Base-by-base conservation (phyloP, 345 rosid genomes). In the Eucalyptus albens region DNA sequence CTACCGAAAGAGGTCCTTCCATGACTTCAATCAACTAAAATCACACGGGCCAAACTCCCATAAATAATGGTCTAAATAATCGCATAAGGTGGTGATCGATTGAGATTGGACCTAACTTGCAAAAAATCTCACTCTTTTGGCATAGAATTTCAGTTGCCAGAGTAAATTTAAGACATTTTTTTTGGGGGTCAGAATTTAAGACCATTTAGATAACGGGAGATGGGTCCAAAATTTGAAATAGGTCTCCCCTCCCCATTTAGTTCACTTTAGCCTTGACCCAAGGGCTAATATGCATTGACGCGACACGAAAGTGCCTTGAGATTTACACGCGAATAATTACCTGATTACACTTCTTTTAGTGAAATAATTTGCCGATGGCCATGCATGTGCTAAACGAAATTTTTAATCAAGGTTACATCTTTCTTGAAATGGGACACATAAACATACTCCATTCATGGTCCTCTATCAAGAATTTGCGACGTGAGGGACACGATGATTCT, bases 1-100 rank as follows among this genome's bases (percentile, higher is more conserved):
- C 4, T 29, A 62, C 16, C 0, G 4, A 27, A 62, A n/a, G 16
- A 62, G 15, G 16, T 62, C 31, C 17, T 62, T 62, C 59, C 59
- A 8, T 53, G 59, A 53, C 11, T 2, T 53, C 59, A 53, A 53
- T 19, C 10, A 21, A 53, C 26, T 53, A 53, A 53, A 0, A 0
- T 21, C 59, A 19, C 26, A 53, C 0, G 11, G 56, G 59, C 59
- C 26, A 53, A 8, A 53, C 59, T 53, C 59, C 59, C 59, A 53
- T 53, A 53, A 53, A 21, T 53, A 21, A 53, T 53, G 11, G 5
- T 53, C 59, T 21, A 53, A 53, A 53, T 53, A 53, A 53, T 53
- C 2, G 0, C 11, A 0, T 53, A 0, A 53, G 26, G 59, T 53
- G 26, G 0, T 53, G 59, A 53, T 3, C 26, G 0, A 0, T 53